Base-by-base conservation (phyloP, 768 basidiomycete species). In the Termitomyces sp. region DNA sequence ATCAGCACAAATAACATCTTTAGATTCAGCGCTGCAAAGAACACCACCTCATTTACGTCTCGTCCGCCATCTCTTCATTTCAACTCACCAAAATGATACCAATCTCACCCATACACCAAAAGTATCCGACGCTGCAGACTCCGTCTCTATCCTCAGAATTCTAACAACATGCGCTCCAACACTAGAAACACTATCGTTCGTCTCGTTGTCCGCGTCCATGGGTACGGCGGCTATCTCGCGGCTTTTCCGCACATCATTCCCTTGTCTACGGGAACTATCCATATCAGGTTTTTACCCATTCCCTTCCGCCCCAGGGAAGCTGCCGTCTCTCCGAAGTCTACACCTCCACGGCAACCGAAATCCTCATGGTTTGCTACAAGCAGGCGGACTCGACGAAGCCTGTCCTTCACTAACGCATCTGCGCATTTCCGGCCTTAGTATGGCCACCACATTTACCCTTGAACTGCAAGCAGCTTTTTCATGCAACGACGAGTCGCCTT, bases 201-300 rank as follows among this genome's bases (percentile, higher is more conserved):
- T 75, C 35, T 63, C 68, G 12, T 57, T 66, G 10, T 69, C 71
- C 28, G 71, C 71, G 16, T 64, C 66, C 5, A 66, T 67, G 19
- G 73, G 77, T 60, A 72, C 79, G 0, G 47, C 70, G 7, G 60
- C 76, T 42, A 70, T 81, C 42, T 73, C 74, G 5, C 66, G 72
- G 25, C 66, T 82, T 40, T 80, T 79, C 64, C 70, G 75, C 17
- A 68, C 68, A 9, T 52, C 65, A 2, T 77, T 79, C 50, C 80
- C 79, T 0, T 58, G 55, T 27, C 68, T 83, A 1, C 63, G 58
- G 27, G 71, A 72, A 30, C 75, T 83, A 56, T 66, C 75, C 5
- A 61, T 81, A 2, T 72, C 72, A 2, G 81, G 80, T 1, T 77
- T 76, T 59, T 83, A 83, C 63, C 77, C 80, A 7, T 80, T 76